Percentiles rank a stretch among this genome's conserved stretches.
Evolutionary conservation across 495 filamentous ascomycete species (phyloP).

Genomic region (Acidiella bohemica): DNA sequence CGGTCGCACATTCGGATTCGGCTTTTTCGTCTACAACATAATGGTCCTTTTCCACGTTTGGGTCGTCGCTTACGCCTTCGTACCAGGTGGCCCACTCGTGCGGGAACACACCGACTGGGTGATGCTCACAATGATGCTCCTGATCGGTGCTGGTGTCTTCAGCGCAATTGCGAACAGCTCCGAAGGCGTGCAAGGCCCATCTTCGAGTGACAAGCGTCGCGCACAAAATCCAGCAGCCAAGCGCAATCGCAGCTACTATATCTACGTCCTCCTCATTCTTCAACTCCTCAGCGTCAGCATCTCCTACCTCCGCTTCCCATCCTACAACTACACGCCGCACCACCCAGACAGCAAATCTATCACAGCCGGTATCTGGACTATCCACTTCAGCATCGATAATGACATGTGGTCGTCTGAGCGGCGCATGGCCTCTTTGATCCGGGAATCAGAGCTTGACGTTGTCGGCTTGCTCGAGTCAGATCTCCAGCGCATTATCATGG

Average conservation of each 20-base stretch:
- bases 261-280: constrained; percentile 57
- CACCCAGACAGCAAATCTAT: constrained; percentile 74
- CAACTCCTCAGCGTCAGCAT: constrained; percentile 67
- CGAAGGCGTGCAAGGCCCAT: background rate
- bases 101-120: constrained; percentile 94
- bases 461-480: constrained; percentile 89
- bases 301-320: constrained; percentile 88
- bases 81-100: constrained; percentile 88
- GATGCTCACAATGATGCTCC: constrained; percentile 71
- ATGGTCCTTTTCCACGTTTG: constrained; percentile 90
- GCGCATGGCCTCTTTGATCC: constrained; percentile 83
- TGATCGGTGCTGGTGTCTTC: constrained; percentile 77
- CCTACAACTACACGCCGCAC: constrained; percentile 80
- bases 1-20: constrained; percentile 67
- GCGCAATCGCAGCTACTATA: constrained; percentile 51
- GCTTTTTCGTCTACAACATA: constrained; percentile 80
- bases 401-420: constrained; percentile 97
- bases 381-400: constrained; percentile 96
- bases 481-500: constrained; percentile 98
- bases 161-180: constrained; percentile 42
- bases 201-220: constrained; percentile 23
- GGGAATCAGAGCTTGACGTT: constrained; percentile 88
- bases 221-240: constrained; percentile 40
- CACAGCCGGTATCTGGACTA: constrained; percentile 96
- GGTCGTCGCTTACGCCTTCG: constrained; percentile 98